phyloP scores from a whole-genome alignment of 2,329 filamentous ascomycete genomes.

The Colletotrichum melonis region DNA sequence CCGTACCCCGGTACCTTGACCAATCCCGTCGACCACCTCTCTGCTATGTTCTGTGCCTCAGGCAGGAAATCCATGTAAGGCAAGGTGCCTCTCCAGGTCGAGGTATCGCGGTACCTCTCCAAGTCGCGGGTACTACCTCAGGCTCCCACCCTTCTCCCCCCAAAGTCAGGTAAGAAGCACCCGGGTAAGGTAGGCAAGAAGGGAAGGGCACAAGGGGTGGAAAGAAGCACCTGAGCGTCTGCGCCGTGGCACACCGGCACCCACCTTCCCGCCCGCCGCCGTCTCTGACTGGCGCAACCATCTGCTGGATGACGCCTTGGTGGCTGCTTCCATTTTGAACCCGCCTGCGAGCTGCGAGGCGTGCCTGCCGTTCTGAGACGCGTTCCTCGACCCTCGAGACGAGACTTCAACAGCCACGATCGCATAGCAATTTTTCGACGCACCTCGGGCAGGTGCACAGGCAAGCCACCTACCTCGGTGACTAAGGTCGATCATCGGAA shows the following conservation, averaged over 20 bases:
- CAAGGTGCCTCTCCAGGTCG: not conserved
- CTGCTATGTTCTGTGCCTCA: not conserved
- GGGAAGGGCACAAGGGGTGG: not conserved
- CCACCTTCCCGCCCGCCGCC: slow-evolving; percentile 5
- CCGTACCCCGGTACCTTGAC: not conserved
- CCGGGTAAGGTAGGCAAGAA: too few species aligned
- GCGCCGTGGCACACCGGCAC: not conserved
- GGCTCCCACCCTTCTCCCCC: too few species aligned
- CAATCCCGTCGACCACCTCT: not conserved
- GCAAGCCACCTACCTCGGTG: not conserved
- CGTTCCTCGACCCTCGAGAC: not conserved
- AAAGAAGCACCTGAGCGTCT: not conserved
- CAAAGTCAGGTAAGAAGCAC: too few species aligned
- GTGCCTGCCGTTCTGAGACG: not conserved
- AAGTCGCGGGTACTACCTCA: too few species aligned
- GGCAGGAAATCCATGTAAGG: not conserved
- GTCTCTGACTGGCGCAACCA: not conserved
- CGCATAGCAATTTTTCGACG: not conserved
- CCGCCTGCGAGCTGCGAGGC: too few species aligned
- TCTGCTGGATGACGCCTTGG: not conserved
- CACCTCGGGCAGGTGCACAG: not conserved
- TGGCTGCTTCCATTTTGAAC: not conserved
- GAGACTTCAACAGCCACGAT: not conserved
- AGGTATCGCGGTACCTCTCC: not conserved
- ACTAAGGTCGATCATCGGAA: not conserved